These are phyloP conservation scores for Phytophthora agathidicida DNA, from an alignment of 352 stramenopile species.

Conservation along the genomic window DNA sequence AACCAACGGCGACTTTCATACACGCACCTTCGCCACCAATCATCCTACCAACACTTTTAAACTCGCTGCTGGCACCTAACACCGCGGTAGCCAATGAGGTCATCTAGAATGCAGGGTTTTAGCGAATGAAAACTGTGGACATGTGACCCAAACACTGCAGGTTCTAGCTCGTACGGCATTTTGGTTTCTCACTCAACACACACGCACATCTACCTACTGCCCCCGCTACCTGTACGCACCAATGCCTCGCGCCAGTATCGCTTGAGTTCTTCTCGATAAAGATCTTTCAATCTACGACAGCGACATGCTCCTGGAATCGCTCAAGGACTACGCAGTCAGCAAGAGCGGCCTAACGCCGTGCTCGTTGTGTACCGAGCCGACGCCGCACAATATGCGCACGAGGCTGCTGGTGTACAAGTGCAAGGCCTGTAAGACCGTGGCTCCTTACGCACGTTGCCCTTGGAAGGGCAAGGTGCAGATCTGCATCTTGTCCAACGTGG, in stretches of 20 bases:
- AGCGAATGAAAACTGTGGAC: neutral
- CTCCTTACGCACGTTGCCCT: neutral
- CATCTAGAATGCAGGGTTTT: neutral
- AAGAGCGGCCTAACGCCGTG: constrained; percentile 4
- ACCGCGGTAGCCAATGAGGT: neutral
- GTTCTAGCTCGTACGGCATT: neutral
- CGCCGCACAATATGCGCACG: constrained; percentile 5
- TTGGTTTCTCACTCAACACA: neutral
- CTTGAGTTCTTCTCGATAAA: constrained; percentile 1
- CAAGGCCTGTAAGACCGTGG: neutral
- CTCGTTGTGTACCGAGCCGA: neutral
- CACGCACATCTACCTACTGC: neutral
- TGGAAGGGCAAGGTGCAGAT: constrained; percentile 10
- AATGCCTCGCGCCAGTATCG: neutral
- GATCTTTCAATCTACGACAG: neutral
- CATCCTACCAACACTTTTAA: neutral
- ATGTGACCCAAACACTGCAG: neutral
- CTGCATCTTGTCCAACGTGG: neutral
- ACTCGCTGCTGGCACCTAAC: neutral
- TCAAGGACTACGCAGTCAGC: neutral
- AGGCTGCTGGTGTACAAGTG: constrained; percentile 2
- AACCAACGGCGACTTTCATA: neutral
- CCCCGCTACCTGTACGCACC: neutral
- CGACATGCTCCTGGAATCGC: constrained; percentile 1
- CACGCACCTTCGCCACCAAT: neutral